Conservation (phyloP, 192 early-diverging fungal genomes). For the Podila horticola region DNA sequence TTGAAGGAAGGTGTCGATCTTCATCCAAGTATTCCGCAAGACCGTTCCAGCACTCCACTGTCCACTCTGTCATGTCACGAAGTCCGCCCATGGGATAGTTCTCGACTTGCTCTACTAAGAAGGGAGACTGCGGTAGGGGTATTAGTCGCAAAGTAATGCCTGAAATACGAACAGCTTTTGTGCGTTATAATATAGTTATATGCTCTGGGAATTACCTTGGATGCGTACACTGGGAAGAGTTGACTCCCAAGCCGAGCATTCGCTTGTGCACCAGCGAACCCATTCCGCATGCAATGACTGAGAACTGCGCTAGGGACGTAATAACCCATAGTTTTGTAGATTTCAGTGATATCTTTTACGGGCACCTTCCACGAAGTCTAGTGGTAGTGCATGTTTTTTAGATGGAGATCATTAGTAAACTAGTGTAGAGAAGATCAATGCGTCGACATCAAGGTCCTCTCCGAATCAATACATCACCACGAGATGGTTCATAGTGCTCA, state of each 20-base stretch:
- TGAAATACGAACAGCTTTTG: background rate
- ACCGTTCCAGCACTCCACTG: constrained; percentile 64
- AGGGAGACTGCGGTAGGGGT: constrained; percentile 68
- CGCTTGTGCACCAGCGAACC: constrained; percentile 67
- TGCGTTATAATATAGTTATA: background rate
- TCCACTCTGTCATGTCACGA: constrained; percentile 69
- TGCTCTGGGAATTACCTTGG: constrained; percentile 46
- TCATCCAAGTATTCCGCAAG: constrained; percentile 58
- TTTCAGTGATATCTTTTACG: constrained; percentile 67
- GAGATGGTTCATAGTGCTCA: constrained; percentile 42
- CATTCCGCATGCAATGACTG: constrained; percentile 66
- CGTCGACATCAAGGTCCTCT: background rate
- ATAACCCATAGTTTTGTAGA: constrained; percentile 64
- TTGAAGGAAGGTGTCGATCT: constrained; percentile 20
- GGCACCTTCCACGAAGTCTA: constrained; percentile 69
- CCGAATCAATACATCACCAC: constrained; percentile 1
- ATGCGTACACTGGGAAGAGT: constrained; percentile 65
- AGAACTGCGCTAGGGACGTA: constrained; percentile 51
- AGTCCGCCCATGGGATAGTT: constrained; percentile 79
- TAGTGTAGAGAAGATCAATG: background rate
- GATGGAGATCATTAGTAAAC: background rate
- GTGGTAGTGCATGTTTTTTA: background rate
- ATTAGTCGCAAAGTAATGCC: constrained; percentile 1
- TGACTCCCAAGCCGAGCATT: constrained; percentile 65
- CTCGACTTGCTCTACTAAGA: constrained; percentile 77